Base-by-base conservation (phyloP, 306 rosid genomes). In the Cicer arietinum region DNA sequence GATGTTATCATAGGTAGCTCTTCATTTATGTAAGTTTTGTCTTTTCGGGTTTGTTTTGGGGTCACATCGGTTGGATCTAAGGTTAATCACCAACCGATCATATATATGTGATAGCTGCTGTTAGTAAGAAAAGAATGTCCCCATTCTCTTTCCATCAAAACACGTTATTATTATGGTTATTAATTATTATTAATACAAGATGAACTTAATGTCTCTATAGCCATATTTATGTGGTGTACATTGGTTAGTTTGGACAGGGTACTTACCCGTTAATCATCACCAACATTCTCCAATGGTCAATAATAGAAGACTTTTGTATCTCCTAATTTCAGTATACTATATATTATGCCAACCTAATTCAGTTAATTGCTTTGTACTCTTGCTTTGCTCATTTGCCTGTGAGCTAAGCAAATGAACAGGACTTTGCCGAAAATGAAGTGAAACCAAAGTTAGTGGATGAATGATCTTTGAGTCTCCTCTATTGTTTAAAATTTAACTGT, bases 61-160 rank as follows among this genome's bases (percentile, higher is more conserved):
- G 83, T 79, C 69, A 45, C 83, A 72, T 79, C 69, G 7, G 44
- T 52, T 16, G 18, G 69, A 40, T 42, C 67, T 14, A 76, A 53
- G 6, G 41, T 67, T 67, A 76, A 76, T 76, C 50, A 57, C 56
- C 74, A 67, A 45, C 79, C 22, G 50, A 25, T 47, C 54, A 50
- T 54, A 69, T 7, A 14, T 14, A 6, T 35, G 42, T 0, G 8
- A 58, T 58, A 47, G 76, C 50, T 12, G 64, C 14, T 47, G 10
- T 4, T 13, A 20, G 37, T 20, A 48, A 45, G 69, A 37, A 67
- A 68, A 61, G 82, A 79, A 79, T 43, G 61, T 62, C 20, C 10
- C 14, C 8, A 5, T 71, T 52, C 67, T 16, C 13, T 79, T 71
- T 2, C 74, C 79, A 65, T 64, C 61, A 73, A 73, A 39, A 48